phyloP scores from a whole-genome alignment of 257 asterid genomes.

The Solanum sitiens region DNA sequence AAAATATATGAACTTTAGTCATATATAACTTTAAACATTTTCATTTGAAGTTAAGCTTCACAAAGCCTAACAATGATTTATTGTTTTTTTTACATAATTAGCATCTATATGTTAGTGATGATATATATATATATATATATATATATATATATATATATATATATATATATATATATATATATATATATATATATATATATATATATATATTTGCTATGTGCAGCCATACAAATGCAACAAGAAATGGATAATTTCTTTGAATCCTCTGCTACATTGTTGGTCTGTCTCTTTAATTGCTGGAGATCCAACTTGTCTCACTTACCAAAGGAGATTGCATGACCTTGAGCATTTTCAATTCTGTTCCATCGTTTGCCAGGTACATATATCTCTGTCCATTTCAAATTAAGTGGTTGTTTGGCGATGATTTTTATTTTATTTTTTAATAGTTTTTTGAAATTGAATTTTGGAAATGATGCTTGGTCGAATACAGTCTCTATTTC shows the following conservation, averaged over 20 bases:
- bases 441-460: too few relatives aligned
- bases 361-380: not conserved
- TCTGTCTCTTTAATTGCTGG: not conserved
- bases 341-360: not conserved
- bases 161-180: too few relatives aligned
- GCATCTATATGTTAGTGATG: not conserved
- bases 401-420: not conserved
- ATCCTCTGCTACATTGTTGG: not conserved
- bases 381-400: not conserved
- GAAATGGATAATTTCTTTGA: not conserved
- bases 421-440: not conserved
- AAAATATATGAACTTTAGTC: not conserved
- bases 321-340: not conserved
- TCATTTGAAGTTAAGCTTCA: not conserved
- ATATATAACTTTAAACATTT: not conserved
- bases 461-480: too few relatives aligned
- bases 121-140: too few relatives aligned
- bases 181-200: too few relatives aligned
- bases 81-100: not conserved
- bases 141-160: too few relatives aligned
- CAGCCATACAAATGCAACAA: not conserved
- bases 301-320: not conserved
- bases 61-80: not conserved
- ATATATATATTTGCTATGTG: not conserved
- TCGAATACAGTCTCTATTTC: too few relatives aligned